Evolutionary conservation across 176 grass and related monocot genomes (phyloP), one percentile per base, ranked within the genome.

Genomic region (Saccharum officinarum): DNA sequence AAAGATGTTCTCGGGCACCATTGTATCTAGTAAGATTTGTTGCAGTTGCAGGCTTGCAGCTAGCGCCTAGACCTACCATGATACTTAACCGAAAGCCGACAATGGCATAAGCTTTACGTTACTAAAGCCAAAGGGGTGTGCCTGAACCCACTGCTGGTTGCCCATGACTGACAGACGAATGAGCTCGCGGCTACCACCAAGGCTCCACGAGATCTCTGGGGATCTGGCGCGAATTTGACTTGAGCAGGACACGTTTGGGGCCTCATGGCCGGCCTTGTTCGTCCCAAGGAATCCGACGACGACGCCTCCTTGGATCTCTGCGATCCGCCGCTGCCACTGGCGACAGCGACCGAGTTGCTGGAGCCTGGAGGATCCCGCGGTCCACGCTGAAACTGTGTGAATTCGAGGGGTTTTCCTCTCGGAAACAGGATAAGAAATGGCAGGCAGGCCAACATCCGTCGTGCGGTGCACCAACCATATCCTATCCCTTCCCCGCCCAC

Each of bases 391-490:
- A 44, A 7, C 36, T 1, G 69, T n/a, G 75, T 23, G 65, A 62
- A 30, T 8, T 28, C 1, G 1, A 12, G 16, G 18, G 14, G 4
- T 22, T 26, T 82, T 30, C 16, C 4, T 18, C 31, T 18, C 11
- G 42, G 7, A 36, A 30, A 34, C 14, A 50, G 20, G 60, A 15
- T 7, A 76, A 10, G 10, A 13, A 78, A 20, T 65, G 62, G 23
- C 26, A 5, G 61, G 23, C 25, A 31, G 62, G 62, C 71, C 83
- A 64, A 42, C 88, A 87, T 79, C 67, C 16, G 49, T 83, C 45
- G 88, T 90, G 84, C 59, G 15, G 10, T 41, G 57, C 73, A 65
- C 73, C 88, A 83, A 60, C 54, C 71, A 71, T 77, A 40, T 52
- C 52, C 66, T 71, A 82, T 82, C 82, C 39, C 45, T 41, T 6